A percentile compares a stretch with the other conserved stretches of the same genome.
These are phyloP conservation scores for Penicillium bovifimosum DNA, from an alignment of 495 filamentous ascomycete species.

Conservation along the genomic window DNA sequence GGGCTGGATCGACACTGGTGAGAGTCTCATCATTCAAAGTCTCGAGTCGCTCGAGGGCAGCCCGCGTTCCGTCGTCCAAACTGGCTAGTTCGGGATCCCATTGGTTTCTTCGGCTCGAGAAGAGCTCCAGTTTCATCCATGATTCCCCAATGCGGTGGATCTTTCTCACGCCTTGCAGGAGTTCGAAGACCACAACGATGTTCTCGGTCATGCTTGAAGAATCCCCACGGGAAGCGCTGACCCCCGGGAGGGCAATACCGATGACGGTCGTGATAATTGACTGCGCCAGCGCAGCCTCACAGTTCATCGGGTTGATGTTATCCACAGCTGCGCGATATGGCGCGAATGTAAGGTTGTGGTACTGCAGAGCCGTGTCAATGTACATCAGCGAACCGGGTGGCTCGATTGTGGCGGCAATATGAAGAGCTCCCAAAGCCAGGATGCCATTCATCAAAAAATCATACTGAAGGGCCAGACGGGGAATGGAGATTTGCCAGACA, in stretches of 20 bases:
- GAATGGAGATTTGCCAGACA: constrained; percentile 39
- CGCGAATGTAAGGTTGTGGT: constrained; percentile 45
- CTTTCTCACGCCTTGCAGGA: constrained; percentile 34
- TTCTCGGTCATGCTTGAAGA: constrained; percentile 33
- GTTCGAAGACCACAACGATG: constrained; percentile 32
- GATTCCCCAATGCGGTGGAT: constrained; percentile 28
- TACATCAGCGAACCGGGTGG: constrained; percentile 37
- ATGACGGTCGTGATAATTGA: constrained; percentile 47
- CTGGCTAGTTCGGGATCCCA: constrained; percentile 6
- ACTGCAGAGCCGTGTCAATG: constrained; percentile 44
- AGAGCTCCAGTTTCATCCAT: constrained; percentile 29
- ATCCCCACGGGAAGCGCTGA: constrained; percentile 30
- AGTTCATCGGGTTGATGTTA: constrained; percentile 42
- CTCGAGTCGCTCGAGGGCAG: constrained; percentile 23
- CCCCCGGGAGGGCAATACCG: constrained; percentile 42
- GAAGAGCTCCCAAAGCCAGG: constrained; percentile 48
- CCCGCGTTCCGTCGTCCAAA: constrained; percentile 23
- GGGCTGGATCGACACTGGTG: constrained; percentile 16
- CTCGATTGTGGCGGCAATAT: constrained; percentile 41
- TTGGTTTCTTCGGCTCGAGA: constrained; percentile 17
- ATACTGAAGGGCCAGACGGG: constrained; percentile 42
- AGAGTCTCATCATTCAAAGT: constrained; percentile 24
- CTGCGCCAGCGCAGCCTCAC: constrained; percentile 48
- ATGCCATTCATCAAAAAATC: constrained; percentile 53
- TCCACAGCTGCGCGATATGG: constrained; percentile 42